Conservation (phyloP, 768 basidiomycete genomes). For the Amanita fuliginea region DNA sequence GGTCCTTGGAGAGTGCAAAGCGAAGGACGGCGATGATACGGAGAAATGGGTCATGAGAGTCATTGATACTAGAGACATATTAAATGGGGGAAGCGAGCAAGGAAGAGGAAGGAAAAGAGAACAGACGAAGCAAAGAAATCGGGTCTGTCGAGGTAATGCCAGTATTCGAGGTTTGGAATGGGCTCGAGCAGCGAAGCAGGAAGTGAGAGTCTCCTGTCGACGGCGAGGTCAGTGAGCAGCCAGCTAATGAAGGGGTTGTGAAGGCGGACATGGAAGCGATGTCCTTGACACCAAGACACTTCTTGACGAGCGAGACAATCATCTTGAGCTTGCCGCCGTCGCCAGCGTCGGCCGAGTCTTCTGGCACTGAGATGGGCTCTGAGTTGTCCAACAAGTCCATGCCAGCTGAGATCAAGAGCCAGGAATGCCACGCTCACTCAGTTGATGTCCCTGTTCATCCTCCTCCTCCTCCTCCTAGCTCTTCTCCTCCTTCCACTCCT, state of each 20-base stretch:
- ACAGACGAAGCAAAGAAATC: constrained; percentile 86
- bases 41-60: constrained; percentile 85
- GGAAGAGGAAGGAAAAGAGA: constrained; percentile 11
- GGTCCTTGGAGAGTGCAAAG: constrained; percentile 86
- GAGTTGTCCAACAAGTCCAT: not conserved
- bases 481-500: constrained; percentile 1
- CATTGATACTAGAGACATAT: constrained; percentile 79
- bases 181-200: constrained; percentile 92
- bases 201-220: constrained; percentile 72
- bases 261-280: constrained; percentile 79
- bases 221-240: constrained; percentile 4
- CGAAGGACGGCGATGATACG: constrained; percentile 89
- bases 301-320: constrained; percentile 86
- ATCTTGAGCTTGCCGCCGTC: constrained; percentile 93
- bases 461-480: not conserved
- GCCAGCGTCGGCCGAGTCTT: constrained; percentile 58
- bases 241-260: not conserved
- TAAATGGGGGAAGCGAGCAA: constrained; percentile 4
- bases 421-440: too few relatives aligned
- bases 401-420: not conserved
- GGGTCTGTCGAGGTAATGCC: constrained; percentile 86
- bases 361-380: constrained; percentile 44
- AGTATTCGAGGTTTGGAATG: constrained; percentile 93
- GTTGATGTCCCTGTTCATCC: not conserved
- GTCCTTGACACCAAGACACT: constrained; percentile 88